Percentiles rank a stretch among this genome's conserved stretches.
Conservation (phyloP, 2,329 filamentous ascomycete genomes). For the Penicillium rolfsii region DNA sequence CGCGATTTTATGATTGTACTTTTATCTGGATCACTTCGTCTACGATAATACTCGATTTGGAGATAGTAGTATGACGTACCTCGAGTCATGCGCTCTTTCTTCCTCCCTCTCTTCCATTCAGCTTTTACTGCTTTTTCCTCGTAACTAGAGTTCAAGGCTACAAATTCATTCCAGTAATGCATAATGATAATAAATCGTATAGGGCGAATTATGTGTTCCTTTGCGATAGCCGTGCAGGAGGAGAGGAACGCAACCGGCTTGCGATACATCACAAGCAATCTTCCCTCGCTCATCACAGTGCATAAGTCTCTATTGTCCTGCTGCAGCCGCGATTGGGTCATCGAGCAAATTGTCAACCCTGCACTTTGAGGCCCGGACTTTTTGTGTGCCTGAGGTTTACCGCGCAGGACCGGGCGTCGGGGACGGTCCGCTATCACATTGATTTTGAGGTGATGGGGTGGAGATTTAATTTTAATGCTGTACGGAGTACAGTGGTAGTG, state of each 20-base stretch:
- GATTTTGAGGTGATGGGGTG: too few relatives aligned
- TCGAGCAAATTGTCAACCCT: neutral
- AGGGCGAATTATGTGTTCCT: neutral
- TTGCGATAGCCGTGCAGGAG: too few relatives aligned
- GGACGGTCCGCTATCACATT: too few relatives aligned
- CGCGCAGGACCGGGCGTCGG: too few relatives aligned
- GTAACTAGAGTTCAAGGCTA: neutral
- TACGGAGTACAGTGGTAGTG: too few relatives aligned
- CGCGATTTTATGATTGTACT: neutral
- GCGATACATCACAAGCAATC: conserved; percentile 19
- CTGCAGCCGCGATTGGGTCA: conserved; percentile 8
- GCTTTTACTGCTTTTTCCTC: neutral
- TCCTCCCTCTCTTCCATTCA: neutral
- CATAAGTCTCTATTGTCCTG: conserved; percentile 10
- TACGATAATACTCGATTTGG: too few relatives aligned
- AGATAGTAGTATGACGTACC: neutral
- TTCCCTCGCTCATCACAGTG: conserved; percentile 10
- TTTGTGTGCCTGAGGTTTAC: too few relatives aligned
- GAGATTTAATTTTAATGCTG: too few relatives aligned
- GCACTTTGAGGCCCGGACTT: too few relatives aligned
- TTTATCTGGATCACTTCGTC: too few relatives aligned
- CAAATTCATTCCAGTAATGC: neutral
- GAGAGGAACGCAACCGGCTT: neutral
- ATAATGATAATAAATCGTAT: too few relatives aligned
- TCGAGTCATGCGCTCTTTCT: neutral